phyloP scores from a whole-genome alignment of 768 basidiomycete species.

The Leccinum uliginosum region DNA sequence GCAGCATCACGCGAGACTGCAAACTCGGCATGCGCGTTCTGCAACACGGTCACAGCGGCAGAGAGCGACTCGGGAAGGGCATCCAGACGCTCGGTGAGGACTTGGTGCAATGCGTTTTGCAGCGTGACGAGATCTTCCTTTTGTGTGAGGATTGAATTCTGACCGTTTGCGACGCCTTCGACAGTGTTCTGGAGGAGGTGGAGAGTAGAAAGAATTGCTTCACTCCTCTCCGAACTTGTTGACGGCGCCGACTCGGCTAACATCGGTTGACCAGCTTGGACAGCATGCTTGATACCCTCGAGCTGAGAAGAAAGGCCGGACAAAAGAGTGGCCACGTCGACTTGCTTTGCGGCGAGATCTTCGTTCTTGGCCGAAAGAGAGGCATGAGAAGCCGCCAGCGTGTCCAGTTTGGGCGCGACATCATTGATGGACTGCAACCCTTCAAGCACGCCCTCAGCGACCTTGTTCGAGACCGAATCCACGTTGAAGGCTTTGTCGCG shows the following conservation, averaged over 20 bases:
- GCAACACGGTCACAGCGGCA: slow-evolving; percentile 49
- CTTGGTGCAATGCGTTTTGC: slow-evolving; percentile 51
- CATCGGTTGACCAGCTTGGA: slow-evolving; percentile 32
- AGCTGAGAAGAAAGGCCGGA: slow-evolving; percentile 47
- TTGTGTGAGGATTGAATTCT: slow-evolving; percentile 45
- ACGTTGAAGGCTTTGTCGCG: slow-evolving; percentile 68
- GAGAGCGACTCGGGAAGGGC: slow-evolving; percentile 58
- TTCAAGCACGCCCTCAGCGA: slow-evolving; percentile 49
- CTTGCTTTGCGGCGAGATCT: slow-evolving; percentile 38
- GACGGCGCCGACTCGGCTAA: slow-evolving; percentile 18
- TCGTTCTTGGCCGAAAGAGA: slow-evolving; percentile 35
- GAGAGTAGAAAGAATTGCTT: slow-evolving; percentile 33
- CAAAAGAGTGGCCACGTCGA: slow-evolving; percentile 38
- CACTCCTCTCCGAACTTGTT: slow-evolving; percentile 12
- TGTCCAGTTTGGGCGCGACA: slow-evolving; percentile 38
- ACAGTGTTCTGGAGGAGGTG: slow-evolving; percentile 44
- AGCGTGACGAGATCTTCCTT: slow-evolving; percentile 45
- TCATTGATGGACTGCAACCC: slow-evolving; percentile 40
- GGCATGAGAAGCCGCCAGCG: slow-evolving; percentile 41
- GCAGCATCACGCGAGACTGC: slow-evolving; percentile 50
- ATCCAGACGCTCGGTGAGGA: slow-evolving; percentile 49
- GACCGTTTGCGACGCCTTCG: slow-evolving; percentile 47
- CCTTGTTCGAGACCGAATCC: slow-evolving; percentile 51
- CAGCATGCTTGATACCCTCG: slow-evolving; percentile 38
- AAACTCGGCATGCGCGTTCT: slow-evolving; percentile 61